Conservation (phyloP, 176 grass and related monocot genomes). For the Eragrostis curvula region DNA sequence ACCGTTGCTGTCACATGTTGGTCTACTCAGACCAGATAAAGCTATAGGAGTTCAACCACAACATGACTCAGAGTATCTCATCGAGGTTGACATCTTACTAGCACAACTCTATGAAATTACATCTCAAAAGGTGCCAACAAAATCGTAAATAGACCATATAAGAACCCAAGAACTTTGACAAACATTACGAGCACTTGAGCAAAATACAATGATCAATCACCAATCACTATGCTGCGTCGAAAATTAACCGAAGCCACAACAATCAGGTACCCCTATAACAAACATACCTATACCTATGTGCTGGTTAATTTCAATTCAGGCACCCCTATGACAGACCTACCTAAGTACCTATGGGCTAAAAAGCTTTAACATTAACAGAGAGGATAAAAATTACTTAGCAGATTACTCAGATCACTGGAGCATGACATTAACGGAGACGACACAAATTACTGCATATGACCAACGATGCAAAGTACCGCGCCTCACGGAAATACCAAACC, state of each 20-base stretch:
- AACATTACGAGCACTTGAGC: neutral
- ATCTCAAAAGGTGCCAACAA: neutral
- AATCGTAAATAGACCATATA: slow-evolving; percentile 6
- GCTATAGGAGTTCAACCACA: slow-evolving; percentile 19
- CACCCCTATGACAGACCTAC: neutral
- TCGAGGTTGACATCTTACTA: neutral
- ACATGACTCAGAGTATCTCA: neutral
- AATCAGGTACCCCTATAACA: neutral
- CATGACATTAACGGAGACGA: neutral
- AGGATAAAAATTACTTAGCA: neutral
- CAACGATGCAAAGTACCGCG: neutral
- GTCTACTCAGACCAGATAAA: neutral
- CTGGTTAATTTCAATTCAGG: neutral
- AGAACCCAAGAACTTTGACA: neutral
- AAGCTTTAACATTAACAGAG: neutral
- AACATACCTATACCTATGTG: neutral
- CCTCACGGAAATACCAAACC: neutral
- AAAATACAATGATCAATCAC: neutral
- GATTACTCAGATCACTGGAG: neutral
- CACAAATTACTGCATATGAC: neutral
- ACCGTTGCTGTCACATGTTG: neutral
- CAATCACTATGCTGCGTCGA: neutral
- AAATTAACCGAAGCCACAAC: neutral
- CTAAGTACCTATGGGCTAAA: neutral
- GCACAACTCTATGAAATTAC: neutral